phyloP scores from a whole-genome alignment of 441 rosid species.

The Populus hybrid region DNA sequence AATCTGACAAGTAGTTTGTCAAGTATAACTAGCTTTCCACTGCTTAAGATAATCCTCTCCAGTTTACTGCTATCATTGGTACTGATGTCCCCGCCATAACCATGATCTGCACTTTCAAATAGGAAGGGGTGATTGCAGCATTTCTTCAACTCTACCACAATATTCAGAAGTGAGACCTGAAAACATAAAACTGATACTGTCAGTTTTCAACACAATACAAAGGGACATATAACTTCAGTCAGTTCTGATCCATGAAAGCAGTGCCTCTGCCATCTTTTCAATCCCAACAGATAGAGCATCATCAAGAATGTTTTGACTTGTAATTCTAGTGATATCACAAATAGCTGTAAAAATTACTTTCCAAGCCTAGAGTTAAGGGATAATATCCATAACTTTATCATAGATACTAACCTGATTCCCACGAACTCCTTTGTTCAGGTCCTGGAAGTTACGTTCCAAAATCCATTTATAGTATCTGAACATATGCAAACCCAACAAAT shows the following conservation, averaged over 20 bases:
- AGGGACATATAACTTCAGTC: not conserved
- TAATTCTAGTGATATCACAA: not conserved
- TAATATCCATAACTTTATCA: not conserved
- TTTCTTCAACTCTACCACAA: constrained; percentile 99
- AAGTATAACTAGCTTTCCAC: constrained; percentile 97
- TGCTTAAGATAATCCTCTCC: constrained; percentile 92
- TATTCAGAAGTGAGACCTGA: constrained; percentile 98
- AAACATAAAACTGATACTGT: not conserved
- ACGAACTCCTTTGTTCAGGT: constrained; percentile 98
- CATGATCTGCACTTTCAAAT: constrained; percentile 99
- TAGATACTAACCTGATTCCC: constrained; percentile 83
- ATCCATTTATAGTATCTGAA: constrained; percentile 99
- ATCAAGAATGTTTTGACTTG: not conserved
- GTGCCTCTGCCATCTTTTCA: not conserved
- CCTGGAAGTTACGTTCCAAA: constrained; percentile 97
- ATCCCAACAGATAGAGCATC: not conserved
- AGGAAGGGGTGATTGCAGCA: constrained; percentile 99
- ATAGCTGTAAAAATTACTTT: not conserved
- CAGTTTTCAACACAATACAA: not conserved
- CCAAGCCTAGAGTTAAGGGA: not conserved
- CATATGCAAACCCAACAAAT: constrained; percentile 14
- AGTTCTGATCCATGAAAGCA: not conserved
- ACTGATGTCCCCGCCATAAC: constrained; percentile 84
- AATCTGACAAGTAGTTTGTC: constrained; percentile 94
- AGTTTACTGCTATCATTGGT: constrained; percentile 70